Conservation (phyloP, 495 filamentous ascomycete genomes). For the Aspergillus coremiiformis region DNA sequence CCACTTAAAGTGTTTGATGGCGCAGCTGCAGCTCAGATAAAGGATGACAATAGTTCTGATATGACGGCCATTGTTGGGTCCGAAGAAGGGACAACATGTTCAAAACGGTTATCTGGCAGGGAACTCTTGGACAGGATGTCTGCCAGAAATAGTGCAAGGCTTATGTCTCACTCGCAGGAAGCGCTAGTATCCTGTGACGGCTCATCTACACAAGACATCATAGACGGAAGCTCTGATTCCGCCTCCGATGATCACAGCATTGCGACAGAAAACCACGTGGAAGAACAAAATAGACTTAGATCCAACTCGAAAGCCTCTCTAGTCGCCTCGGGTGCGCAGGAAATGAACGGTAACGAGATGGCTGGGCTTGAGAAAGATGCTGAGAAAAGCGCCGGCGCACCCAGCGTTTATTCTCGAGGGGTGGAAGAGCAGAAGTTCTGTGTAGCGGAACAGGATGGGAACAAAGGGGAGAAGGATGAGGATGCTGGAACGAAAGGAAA, state of each 20-base stretch:
- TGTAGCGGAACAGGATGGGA: not conserved
- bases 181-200: conserved; percentile 15
- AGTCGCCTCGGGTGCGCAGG: not conserved
- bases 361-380: not conserved
- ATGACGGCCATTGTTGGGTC: conserved; percentile 33
- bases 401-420: not conserved
- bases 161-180: conserved; percentile 22
- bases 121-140: conserved; percentile 18
- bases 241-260: conserved; percentile 18
- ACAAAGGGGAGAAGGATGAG: not conserved
- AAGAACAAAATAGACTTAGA: not conserved
- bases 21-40: conserved; percentile 11
- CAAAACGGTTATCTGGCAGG: conserved; percentile 23
- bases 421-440: not conserved
- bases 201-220: conserved; percentile 21
- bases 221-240: conserved; percentile 19
- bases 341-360: not conserved
- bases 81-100: conserved; percentile 24
- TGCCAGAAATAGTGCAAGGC: conserved; percentile 5
- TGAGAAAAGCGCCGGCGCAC: not conserved
- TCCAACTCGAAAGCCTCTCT: not conserved
- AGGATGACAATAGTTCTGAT: conserved; percentile 29
- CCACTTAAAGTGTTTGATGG: conserved; percentile 14
- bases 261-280: conserved; percentile 1
- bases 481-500: not conserved